Percentiles rank a stretch among this genome's conserved stretches.
phyloP scores from a whole-genome alignment of 192 early-diverging fungal species.

The Mortierella alpina region DNA sequence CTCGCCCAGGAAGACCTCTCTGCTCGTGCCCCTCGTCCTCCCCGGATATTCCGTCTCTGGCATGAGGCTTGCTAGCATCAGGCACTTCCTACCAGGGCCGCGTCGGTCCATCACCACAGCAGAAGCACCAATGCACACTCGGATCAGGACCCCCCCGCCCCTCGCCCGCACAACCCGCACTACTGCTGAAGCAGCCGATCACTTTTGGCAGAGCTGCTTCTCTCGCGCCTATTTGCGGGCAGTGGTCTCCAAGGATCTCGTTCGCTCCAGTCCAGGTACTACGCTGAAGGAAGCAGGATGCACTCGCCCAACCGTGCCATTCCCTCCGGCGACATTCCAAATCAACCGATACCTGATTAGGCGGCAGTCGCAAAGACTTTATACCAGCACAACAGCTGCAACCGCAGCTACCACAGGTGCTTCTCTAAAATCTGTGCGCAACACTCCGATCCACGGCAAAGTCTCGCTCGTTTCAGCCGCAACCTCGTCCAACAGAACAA shows the following conservation, averaged over 20 bases:
- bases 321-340: no score
- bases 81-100: not conserved
- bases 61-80: conserved; percentile 15
- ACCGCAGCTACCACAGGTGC: no score
- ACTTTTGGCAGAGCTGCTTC: conserved; percentile 32
- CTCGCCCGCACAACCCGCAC: not conserved
- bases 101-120: not conserved
- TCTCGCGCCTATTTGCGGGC: conserved; percentile 32
- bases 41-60: no score
- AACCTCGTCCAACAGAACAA: not conserved
- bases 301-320: no score
- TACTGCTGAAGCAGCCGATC: not conserved
- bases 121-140: not conserved
- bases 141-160: not conserved
- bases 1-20: not conserved
- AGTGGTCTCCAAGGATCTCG: conserved; percentile 4
- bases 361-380: not conserved
- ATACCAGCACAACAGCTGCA: conserved; percentile 5
- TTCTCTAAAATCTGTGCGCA: no score
- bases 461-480: not conserved
- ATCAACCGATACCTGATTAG: no score
- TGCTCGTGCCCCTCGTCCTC: not conserved
- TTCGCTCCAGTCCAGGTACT: no score
- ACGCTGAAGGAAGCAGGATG: no score
- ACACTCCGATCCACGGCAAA: no score